Percentiles rank a stretch among this genome's conserved stretches.
These are phyloP conservation scores for Lachnellula hyalina DNA, from an alignment of 2,329 filamentous ascomycete genomes.

Conservation along the genomic window DNA sequence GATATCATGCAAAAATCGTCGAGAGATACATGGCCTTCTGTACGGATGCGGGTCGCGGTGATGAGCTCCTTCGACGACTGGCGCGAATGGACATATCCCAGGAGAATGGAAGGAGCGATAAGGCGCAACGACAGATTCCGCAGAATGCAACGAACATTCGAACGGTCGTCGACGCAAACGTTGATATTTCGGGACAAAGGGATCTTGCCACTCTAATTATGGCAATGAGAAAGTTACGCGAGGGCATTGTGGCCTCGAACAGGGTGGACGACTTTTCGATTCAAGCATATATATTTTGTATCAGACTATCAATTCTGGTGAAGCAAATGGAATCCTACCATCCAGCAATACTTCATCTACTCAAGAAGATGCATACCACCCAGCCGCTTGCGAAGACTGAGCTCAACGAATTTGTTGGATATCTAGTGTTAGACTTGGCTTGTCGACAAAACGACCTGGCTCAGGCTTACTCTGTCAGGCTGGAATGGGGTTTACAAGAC, in stretches of 20 bases:
- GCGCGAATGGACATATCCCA: conserved; percentile 43
- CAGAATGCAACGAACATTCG: conserved; percentile 7
- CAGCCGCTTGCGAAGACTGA: conserved; percentile 67
- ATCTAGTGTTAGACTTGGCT: conserved; percentile 81
- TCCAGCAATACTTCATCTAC: conserved; percentile 74
- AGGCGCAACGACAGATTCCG: conserved; percentile 15
- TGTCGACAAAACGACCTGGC: conserved; percentile 74
- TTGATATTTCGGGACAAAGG: conserved; percentile 33
- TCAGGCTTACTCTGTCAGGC: conserved; percentile 64
- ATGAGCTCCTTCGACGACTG: conserved; percentile 71
- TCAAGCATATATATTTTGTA: conserved; percentile 88
- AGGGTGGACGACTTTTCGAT: conserved; percentile 76
- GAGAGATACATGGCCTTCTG: conserved; percentile 89
- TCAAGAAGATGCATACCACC: conserved; percentile 63
- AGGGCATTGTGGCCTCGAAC: conserved; percentile 76
- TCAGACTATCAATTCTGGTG: conserved; percentile 75
- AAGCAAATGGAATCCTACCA: conserved; percentile 85
- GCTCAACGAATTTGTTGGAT: conserved; percentile 71
- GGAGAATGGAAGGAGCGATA: conserved; percentile 18
- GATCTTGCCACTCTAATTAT: conserved; percentile 71
- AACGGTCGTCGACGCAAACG: conserved; percentile 7
- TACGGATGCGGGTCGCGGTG: conserved; percentile 63
- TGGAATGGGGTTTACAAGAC: conserved; percentile 57
- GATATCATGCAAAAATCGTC: conserved; percentile 81
- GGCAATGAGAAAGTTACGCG: conserved; percentile 85